phyloP scores from a whole-genome alignment of 2,329 filamentous ascomycete genomes.

The Penicillium oxalicum region DNA sequence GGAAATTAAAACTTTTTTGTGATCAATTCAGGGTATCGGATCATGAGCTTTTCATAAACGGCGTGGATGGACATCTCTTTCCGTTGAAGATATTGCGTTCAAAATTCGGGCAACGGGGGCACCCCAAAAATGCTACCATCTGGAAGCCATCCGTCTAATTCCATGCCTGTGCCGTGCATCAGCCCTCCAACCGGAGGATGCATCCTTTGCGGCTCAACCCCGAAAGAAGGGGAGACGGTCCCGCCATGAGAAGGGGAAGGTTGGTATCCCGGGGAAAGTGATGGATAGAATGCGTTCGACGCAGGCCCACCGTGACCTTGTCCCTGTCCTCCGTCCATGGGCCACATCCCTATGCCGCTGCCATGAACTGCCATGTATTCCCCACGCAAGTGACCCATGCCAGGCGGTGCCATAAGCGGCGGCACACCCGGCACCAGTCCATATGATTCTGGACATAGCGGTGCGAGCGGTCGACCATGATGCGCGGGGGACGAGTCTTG shows the following conservation, averaged over 20 bases:
- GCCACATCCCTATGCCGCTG: slow-evolving; percentile 19
- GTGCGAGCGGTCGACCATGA: slow-evolving; percentile 5
- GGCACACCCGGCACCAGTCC: slow-evolving; percentile 10
- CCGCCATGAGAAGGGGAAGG: slow-evolving; percentile 14
- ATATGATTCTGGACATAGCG: slow-evolving; percentile 12
- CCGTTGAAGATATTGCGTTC: background rate
- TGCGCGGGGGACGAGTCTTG: slow-evolving; percentile 2
- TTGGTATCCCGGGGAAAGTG: slow-evolving; percentile 16
- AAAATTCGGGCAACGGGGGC: slow-evolving; percentile 26
- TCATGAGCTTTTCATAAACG: no score
- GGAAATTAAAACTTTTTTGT: no score
- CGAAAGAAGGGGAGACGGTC: slow-evolving; percentile 20
- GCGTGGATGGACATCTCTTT: no score
- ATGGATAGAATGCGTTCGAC: slow-evolving; percentile 11
- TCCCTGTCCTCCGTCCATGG: slow-evolving; percentile 14
- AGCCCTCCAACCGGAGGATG: slow-evolving; percentile 11
- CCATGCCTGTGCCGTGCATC: slow-evolving; percentile 21
- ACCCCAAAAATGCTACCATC: slow-evolving; percentile 26
- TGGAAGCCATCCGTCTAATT: slow-evolving; percentile 28
- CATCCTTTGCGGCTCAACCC: slow-evolving; percentile 18
- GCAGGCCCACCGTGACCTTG: slow-evolving; percentile 8
- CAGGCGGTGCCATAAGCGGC: slow-evolving; percentile 10
- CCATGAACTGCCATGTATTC: slow-evolving; percentile 18
- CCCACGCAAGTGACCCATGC: slow-evolving; percentile 16
- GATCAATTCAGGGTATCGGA: no score